phyloP scores from a whole-genome alignment of 805 yeast genomes.

The Metschnikowia drakensbergensis region DNA sequence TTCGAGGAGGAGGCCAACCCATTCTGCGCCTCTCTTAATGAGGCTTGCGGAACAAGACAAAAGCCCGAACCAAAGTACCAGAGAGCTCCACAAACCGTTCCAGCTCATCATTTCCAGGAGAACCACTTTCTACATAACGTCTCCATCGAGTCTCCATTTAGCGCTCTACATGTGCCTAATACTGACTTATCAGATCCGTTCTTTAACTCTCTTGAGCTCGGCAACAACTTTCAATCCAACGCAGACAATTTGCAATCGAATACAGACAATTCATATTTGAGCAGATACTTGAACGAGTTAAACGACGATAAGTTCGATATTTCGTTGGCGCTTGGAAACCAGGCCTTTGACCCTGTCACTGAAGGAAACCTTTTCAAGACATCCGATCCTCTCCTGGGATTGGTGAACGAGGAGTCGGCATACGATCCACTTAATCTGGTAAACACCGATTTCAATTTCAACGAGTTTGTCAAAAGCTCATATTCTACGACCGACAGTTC shows the following conservation, averaged over 20 bases:
- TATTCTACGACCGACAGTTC: slow-evolving; percentile 24
- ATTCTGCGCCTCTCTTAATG: slow-evolving; percentile 71
- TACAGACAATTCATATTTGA: neutral
- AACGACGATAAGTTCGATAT: slow-evolving; percentile 52
- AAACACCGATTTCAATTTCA: slow-evolving; percentile 33
- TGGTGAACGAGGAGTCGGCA: slow-evolving; percentile 54
- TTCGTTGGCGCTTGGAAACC: slow-evolving; percentile 44
- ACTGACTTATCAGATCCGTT: slow-evolving; percentile 1
- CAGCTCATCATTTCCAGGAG: slow-evolving; percentile 7
- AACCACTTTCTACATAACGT: slow-evolving; percentile 5
- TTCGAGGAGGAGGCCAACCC: slow-evolving; percentile 69
- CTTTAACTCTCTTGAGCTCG: neutral
- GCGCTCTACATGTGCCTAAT: slow-evolving; percentile 1
- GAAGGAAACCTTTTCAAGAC: slow-evolving; percentile 16
- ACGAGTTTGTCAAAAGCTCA: slow-evolving; percentile 34
- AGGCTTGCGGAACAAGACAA: slow-evolving; percentile 78
- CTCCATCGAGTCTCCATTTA: neutral
- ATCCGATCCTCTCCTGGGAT: slow-evolving; percentile 36
- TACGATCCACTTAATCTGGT: slow-evolving; percentile 47
- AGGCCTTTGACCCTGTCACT: slow-evolving; percentile 12
- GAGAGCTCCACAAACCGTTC: slow-evolving; percentile 10
- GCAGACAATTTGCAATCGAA: neutral
- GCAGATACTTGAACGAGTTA: slow-evolving; percentile 17
- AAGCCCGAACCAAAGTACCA: slow-evolving; percentile 58
- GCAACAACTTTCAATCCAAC: neutral